A percentile compares a stretch with the other conserved stretches of the same genome.
These are phyloP conservation scores for Hortiboletus rubellus DNA, from an alignment of 1,284 basidiomycete genomes.

Conservation along the genomic window DNA sequence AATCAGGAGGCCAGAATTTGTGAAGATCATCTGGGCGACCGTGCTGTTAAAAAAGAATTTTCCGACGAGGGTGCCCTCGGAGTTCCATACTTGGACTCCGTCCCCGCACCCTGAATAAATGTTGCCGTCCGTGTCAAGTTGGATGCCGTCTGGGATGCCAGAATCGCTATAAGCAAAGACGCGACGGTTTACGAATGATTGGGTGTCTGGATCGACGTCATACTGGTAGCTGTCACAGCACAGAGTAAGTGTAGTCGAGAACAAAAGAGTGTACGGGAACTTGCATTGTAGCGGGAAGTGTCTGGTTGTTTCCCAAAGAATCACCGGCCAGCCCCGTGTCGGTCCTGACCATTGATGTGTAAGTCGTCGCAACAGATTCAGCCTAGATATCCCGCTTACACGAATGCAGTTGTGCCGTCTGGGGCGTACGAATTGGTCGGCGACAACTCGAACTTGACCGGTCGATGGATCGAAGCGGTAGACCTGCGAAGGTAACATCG, in stretches of 20 bases:
- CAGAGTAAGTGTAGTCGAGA: not conserved
- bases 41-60: conserved; percentile 68
- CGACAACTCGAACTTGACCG: conserved; percentile 64
- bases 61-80: conserved; percentile 63
- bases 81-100: conserved; percentile 57
- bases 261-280: conserved; percentile 14
- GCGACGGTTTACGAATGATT: conserved; percentile 61
- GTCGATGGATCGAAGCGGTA: conserved; percentile 70
- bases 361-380: not conserved
- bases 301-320: conserved; percentile 58
- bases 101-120: conserved; percentile 28
- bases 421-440: conserved; percentile 61
- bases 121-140: conserved; percentile 32
- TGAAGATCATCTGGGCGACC: conserved; percentile 66
- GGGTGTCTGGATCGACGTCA: conserved; percentile 62
- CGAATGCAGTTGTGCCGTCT: conserved; percentile 65
- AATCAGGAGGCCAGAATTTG: conserved; percentile 24
- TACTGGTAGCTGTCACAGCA: conserved; percentile 55
- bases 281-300: conserved; percentile 67
- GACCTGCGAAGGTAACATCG: conserved; percentile 69
- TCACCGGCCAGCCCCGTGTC: conserved; percentile 54
- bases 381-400: conserved; percentile 45
- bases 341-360: conserved; percentile 37
- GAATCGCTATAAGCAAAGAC: conserved; percentile 71
- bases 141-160: conserved; percentile 72